Evolutionary conservation across 2,329 filamentous ascomycete species (phyloP), one percentile per base, ranked within the genome.

Genomic region (Paracamarosporium sp.): DNA sequence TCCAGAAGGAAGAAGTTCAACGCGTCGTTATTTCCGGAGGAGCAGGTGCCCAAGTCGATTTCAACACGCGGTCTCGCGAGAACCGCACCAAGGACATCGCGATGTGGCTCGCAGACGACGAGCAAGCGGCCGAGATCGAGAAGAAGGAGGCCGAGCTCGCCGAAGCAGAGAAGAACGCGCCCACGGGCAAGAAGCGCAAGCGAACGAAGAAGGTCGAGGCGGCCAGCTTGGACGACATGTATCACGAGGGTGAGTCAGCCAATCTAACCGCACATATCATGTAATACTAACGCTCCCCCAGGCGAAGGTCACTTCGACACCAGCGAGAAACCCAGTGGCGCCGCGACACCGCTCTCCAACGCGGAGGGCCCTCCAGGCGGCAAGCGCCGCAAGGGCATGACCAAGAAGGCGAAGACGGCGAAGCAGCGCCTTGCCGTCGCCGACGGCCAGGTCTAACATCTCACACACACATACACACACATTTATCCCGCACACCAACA

Each of bases 1-100:
- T 97, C 78, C 95, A 99, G 76, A 99, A 99, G 81, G 95, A 99
- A 80, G 95, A 99, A 76, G 95, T 99, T 64, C 94, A 97, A 78
- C 92, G 95, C 53, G 94, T 98, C 25, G 94, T 97, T 74, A 98
- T 98, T 71, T 91, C 91, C 48, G 95, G 94, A 67, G 93, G 93
- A 56, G 85, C 88, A 38, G 85, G 86, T 63, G 90, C 90, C 55
- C 91, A 91, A 61, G 94, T 98, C 61, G 95, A 98, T 82, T 98
- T 99, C 83, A 98, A 96, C 76, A 95, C 94, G 50, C 89, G 95
- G 52, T 89, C 89, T 60, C 85, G 90, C 5, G 94, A 97, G 81
- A 97, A 96, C 79, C 88, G 93, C 62, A 97, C 96, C 74, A 96
- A 96, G 79, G 95, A 99, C 72, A 98, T 98, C 78, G 95, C 95